Evolutionary conservation across 2,329 filamentous ascomycete genomes (phyloP).

Genomic region (Aspergillus niger): DNA sequence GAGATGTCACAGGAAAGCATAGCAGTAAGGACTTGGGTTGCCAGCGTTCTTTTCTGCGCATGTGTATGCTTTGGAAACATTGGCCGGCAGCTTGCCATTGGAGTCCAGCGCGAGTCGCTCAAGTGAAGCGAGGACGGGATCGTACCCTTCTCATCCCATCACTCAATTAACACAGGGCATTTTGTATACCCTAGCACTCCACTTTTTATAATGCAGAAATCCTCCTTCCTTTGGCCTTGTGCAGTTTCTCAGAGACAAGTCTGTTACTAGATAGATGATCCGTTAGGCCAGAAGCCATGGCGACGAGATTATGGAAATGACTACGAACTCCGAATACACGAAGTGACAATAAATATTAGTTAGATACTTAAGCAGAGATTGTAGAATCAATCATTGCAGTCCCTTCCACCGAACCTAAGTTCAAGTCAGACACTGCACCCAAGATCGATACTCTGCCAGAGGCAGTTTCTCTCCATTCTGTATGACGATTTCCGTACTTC

Average conservation of each 20-base stretch:
- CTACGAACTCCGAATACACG: neutral
- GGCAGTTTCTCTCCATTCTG: conserved; percentile 55
- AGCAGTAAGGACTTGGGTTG: conserved; percentile 78
- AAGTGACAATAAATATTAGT: conserved; percentile 5
- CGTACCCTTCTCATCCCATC: neutral
- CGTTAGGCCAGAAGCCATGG: neutral
- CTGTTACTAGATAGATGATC: conserved; percentile 10
- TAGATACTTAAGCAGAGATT: conserved; percentile 33
- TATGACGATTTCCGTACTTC: conserved; percentile 61
- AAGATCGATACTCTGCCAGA: conserved; percentile 53
- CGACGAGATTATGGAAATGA: neutral
- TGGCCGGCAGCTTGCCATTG: conserved; percentile 73
- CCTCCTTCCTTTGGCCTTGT: neutral
- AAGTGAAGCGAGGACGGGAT: conserved; percentile 9
- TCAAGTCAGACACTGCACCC: conserved; percentile 58
- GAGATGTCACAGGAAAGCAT: conserved; percentile 54
- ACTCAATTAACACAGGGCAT: neutral
- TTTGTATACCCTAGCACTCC: neutral
- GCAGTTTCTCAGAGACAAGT: conserved; percentile 4
- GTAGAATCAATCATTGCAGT: conserved; percentile 63
- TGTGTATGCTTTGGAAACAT: conserved; percentile 96
- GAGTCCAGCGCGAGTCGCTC: conserved; percentile 25
- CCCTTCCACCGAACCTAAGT: conserved; percentile 49
- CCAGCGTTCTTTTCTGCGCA: conserved; percentile 92
- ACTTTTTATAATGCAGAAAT: neutral